Evolutionary conservation across 1,284 basidiomycete genomes (phyloP).

Genomic region (Ganoderma lucidum): DNA sequence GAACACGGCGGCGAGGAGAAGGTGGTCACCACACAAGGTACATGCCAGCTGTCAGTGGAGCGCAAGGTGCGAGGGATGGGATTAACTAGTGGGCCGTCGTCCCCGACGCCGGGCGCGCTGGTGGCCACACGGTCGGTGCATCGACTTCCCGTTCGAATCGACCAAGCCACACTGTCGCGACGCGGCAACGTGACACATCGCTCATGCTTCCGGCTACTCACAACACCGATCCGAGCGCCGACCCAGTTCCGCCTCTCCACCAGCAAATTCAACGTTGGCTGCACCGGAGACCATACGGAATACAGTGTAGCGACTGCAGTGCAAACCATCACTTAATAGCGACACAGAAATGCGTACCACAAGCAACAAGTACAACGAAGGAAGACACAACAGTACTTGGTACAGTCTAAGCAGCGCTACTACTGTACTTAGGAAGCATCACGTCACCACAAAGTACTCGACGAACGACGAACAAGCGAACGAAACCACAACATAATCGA

Average conservation of each 20-base stretch:
- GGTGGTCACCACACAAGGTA: neutral
- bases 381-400: conserved; percentile 5
- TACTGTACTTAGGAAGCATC: neutral
- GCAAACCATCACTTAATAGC: neutral
- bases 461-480: neutral
- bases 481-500: neutral
- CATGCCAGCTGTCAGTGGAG: conserved; percentile 5
- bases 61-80: neutral
- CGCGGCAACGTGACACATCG: neutral
- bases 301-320: neutral
- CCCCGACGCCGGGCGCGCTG: conserved; percentile 11
- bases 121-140: conserved; percentile 10
- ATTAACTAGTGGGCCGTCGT: conserved; percentile 7
- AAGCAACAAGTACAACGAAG: conserved; percentile 20
- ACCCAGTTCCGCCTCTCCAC: neutral
- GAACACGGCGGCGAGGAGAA: neutral
- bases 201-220: conserved; percentile 5
- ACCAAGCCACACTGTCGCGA: conserved; percentile 2
- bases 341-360: neutral
- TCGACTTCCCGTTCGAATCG: conserved; percentile 3
- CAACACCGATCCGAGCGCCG: conserved; percentile 12
- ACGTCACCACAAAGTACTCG: neutral
- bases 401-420: conserved; percentile 1
- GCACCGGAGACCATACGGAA: neutral
- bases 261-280: neutral